phyloP scores from a whole-genome alignment of 106 monocot species.

The Triglochin maritima region DNA sequence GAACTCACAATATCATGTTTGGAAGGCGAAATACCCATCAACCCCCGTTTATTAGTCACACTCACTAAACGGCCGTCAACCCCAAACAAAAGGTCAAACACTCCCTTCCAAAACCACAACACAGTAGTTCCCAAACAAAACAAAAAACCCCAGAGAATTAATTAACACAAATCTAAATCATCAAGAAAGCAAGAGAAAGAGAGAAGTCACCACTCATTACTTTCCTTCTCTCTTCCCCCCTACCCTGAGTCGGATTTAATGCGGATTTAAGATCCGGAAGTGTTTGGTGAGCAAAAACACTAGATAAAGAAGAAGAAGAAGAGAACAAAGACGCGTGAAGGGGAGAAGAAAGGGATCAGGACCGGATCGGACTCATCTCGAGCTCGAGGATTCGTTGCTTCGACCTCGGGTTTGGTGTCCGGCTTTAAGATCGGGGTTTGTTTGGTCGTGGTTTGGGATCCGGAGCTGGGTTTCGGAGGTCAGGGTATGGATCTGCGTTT shows the following conservation, averaged over 20 bases:
- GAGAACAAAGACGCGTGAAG: neutral
- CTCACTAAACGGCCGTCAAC: too few relatives aligned
- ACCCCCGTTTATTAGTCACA: too few relatives aligned
- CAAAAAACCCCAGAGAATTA: too few relatives aligned
- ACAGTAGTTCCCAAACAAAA: too few relatives aligned
- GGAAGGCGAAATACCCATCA: too few relatives aligned
- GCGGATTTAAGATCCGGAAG: conserved; percentile 5
- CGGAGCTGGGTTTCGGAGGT: neutral
- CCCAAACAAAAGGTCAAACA: too few relatives aligned
- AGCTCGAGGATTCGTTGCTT: neutral
- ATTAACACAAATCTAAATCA: neutral
- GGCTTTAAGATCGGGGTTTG: neutral
- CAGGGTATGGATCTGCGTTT: neutral
- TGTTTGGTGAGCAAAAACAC: neutral
- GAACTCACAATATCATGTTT: too few relatives aligned
- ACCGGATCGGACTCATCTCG: too few relatives aligned
- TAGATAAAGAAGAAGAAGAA: neutral
- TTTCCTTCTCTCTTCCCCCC: neutral
- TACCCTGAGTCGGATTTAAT: conserved; percentile 2
- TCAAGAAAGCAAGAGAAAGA: neutral
- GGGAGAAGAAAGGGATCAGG: conserved; percentile 9
- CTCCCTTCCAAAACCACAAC: too few relatives aligned
- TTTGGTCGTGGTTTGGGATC: neutral
- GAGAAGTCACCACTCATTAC: neutral
- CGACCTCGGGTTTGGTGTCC: neutral